Conservation (phyloP, 2,329 filamentous ascomycete genomes). For the Arachnopeziza araneosa region DNA sequence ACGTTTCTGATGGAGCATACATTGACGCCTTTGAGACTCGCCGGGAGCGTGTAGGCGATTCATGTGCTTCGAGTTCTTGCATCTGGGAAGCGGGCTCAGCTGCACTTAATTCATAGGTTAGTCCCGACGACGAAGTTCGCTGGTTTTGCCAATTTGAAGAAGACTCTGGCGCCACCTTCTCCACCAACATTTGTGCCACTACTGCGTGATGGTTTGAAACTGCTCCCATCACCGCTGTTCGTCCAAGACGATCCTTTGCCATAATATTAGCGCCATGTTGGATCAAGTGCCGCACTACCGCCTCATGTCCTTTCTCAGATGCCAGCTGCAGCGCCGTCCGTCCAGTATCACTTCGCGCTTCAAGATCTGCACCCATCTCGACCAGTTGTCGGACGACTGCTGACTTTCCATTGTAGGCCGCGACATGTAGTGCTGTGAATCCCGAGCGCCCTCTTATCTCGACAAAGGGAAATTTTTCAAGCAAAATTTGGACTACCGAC, state of each 20-base stretch:
- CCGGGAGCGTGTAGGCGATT: not conserved
- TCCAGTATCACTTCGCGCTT: constrained; percentile 5
- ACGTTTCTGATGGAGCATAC: not conserved
- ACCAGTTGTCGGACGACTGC: constrained; percentile 21
- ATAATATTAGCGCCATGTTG: constrained; percentile 12
- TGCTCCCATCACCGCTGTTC: constrained; percentile 3
- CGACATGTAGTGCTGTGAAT: constrained; percentile 4
- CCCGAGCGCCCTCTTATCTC: not conserved
- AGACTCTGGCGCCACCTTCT: constrained; percentile 5
- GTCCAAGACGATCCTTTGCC: constrained; percentile 2
- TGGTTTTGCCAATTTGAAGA: not conserved
- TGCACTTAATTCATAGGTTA: constrained; percentile 4
- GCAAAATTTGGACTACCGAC: constrained; percentile 10
- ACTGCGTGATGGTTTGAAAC: constrained; percentile 8
- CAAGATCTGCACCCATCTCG: constrained; percentile 15
- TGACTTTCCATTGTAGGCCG: constrained; percentile 18
- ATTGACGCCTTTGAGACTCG: not conserved
- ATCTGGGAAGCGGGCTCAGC: not conserved
- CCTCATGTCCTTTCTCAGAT: constrained; percentile 10
- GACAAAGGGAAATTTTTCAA: constrained; percentile 6
- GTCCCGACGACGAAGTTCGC: not conserved
- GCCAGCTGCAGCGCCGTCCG: constrained; percentile 10
- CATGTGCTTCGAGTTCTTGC: not conserved
- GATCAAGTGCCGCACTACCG: not conserved
- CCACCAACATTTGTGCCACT: constrained; percentile 7